These are phyloP conservation scores for Tritrichomonas foetus DNA, from an alignment of 208 protist species.

Conservation along the genomic window DNA sequence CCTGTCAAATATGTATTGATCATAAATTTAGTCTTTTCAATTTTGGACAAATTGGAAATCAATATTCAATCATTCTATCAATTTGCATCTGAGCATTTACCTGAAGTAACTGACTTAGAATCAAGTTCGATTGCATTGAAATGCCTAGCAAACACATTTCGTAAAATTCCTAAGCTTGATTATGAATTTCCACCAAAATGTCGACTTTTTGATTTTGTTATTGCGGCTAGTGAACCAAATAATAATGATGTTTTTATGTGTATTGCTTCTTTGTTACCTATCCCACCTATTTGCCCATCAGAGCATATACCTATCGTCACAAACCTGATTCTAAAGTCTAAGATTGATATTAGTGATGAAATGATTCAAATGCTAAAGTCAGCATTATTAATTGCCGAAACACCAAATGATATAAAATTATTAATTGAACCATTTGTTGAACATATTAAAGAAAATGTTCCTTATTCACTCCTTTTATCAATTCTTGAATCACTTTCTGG, in stretches of 20 bases:
- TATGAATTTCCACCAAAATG: constrained; percentile 15
- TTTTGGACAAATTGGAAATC: neutral
- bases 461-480: neutral
- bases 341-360: neutral
- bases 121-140: neutral
- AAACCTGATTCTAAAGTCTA: neutral
- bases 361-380: neutral
- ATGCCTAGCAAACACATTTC: neutral
- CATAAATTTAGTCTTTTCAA: neutral
- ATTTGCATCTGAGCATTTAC: neutral
- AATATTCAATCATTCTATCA: neutral
- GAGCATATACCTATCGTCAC: neutral
- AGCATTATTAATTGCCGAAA: neutral
- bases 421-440: neutral
- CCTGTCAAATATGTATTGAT: neutral
- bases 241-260: neutral
- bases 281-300: neutral
- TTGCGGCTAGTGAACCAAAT: neutral
- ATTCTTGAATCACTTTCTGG: neutral
- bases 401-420: neutral
- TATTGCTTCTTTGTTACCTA: neutral
- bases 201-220: neutral
- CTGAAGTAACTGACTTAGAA: neutral
- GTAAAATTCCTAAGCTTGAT: neutral
- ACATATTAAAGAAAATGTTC: neutral